Evolutionary conservation across 345 rosid genomes (phyloP).

Genomic region (Lepidium didymum): DNA sequence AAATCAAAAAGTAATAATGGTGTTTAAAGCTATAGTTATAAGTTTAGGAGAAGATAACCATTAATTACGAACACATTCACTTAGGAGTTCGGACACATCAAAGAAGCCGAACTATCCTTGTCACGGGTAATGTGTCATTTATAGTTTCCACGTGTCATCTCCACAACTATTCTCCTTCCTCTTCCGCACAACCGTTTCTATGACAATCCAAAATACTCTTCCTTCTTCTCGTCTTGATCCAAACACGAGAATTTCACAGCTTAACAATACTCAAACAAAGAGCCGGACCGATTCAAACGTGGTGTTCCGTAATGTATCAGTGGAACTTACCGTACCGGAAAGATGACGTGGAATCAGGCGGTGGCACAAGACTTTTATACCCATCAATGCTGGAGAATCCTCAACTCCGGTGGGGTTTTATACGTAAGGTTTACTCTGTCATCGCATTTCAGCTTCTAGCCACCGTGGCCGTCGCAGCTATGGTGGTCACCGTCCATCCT

Average conservation of each 20-base stretch:
- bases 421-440: conserved; percentile 67
- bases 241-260: neutral
- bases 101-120: conserved; percentile 3
- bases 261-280: neutral
- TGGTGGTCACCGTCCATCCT: conserved; percentile 58
- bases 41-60: too few species aligned
- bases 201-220: neutral
- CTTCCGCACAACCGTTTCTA: neutral
- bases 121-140: neutral
- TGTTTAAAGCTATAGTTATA: too few species aligned
- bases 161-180: neutral
- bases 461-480: conserved; percentile 61
- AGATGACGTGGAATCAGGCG: conserved; percentile 57
- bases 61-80: neutral
- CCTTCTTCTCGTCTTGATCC: too few species aligned
- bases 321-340: conserved; percentile 45
- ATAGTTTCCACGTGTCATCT: neutral
- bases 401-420: conserved; percentile 74
- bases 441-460: conserved; percentile 56
- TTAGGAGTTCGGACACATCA: neutral
- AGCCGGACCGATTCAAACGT: neutral
- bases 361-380: conserved; percentile 48
- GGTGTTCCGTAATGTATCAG: conserved; percentile 26
- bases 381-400: conserved; percentile 75
- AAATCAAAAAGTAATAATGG: too few species aligned